phyloP scores from a whole-genome alignment of 2,329 filamentous ascomycete species.

The Aspergillus proliferans region DNA sequence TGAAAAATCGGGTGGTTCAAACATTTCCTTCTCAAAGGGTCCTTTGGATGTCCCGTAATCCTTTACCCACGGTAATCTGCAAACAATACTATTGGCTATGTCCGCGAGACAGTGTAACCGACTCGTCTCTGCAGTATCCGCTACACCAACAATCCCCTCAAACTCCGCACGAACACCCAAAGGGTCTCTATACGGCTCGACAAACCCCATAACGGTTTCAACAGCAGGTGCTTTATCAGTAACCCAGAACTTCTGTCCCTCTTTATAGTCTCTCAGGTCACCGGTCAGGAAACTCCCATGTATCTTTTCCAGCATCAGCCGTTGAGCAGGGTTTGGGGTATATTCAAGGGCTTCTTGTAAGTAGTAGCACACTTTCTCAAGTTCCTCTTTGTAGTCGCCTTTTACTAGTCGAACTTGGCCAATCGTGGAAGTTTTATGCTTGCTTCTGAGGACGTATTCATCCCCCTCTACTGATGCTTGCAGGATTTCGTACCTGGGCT shows the following conservation, averaged over 20 bases:
- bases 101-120: constrained; percentile 10
- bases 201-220: constrained; percentile 50
- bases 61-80: constrained; percentile 24
- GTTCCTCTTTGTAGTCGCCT: constrained; percentile 10
- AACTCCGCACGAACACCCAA: constrained; percentile 50
- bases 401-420: constrained; percentile 1
- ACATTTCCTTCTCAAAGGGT: constrained; percentile 15
- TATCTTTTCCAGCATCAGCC: constrained; percentile 2
- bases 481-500: constrained; percentile 39
- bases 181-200: constrained; percentile 52
- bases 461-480: constrained; percentile 8
- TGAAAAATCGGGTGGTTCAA: constrained; percentile 16
- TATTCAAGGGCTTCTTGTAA: constrained; percentile 3
- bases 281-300: constrained; percentile 40
- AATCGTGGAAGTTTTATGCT: neutral
- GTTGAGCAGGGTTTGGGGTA: constrained; percentile 1
- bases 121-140: constrained; percentile 16
- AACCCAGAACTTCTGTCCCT: constrained; percentile 49
- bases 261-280: constrained; percentile 44
- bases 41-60: constrained; percentile 34
- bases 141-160: constrained; percentile 41
- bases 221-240: constrained; percentile 47
- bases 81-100: constrained; percentile 6
- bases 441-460: neutral
- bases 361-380: constrained; percentile 1